Base-by-base conservation (phyloP, 768 basidiomycete species). In the Psilocybe azurescens region DNA sequence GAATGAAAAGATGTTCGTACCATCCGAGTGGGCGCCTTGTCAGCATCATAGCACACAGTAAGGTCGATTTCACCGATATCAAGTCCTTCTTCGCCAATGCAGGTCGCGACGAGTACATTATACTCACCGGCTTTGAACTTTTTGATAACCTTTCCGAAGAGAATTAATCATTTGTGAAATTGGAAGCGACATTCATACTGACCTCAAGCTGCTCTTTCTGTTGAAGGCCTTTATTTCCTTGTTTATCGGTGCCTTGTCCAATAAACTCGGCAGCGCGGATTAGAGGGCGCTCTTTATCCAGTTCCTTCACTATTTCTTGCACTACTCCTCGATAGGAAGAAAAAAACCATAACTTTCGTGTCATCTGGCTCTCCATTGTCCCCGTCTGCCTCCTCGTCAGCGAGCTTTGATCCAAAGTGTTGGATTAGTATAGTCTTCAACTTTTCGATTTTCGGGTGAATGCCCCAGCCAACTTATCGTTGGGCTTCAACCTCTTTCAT, bases 51-150 rank as follows among this genome's bases (percentile, higher is more conserved):
- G 70, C 96, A 98, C 51, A 98, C 80, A 59, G 98, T 97, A 70
- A 95, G 81, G 72, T 99, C 97, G 14, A 99, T 90, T 73, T 97
- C 96, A 33, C 97, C 97, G 58, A 99, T 99, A 73, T 99, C 97
- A 16, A 99, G 81, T 60, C 97, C 97, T 75, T 99, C 97, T 76
- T 99, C 97, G 20, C 97, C 97, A 58, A 99, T 94, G 3, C 92
- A 97, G 3, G 97, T 99, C 1, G 96, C 91, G 7, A 99, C 97
- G 10, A 99, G 79, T 39, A 97, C 89, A 67, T 99, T 99, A 73
- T 86, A 94, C 60, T 88, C 88, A 10, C 94, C 95, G 3, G 77
- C 78, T 72, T 95, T 95, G 80, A 99, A 99, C 64, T 86, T 86
- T 61, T 88, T 79, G 70, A 99, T 93, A 33, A 93, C 83, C 95